Percentiles rank a stretch among this genome's conserved stretches.
Conservation (phyloP, 768 basidiomycete species). For the Macrolepiota dolichaula region DNA sequence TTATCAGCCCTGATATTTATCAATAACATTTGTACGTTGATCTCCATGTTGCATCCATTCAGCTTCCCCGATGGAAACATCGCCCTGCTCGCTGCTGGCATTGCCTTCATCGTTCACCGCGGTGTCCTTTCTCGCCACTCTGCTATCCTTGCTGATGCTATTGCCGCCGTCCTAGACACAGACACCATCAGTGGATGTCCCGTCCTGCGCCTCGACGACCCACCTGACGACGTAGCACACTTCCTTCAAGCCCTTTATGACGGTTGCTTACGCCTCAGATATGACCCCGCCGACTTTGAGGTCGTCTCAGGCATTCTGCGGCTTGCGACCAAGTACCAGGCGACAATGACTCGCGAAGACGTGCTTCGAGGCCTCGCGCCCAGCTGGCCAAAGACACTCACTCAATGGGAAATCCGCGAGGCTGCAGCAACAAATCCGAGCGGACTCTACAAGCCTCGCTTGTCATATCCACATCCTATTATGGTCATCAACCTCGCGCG, state of each 20-base stretch:
- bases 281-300: constrained; percentile 49
- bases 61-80: constrained; percentile 72
- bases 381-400: constrained; percentile 61
- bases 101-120: constrained; percentile 68
- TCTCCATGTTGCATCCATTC: constrained; percentile 36
- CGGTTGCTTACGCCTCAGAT: constrained; percentile 51
- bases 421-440: constrained; percentile 44
- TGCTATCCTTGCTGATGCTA: constrained; percentile 37
- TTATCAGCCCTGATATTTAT: too few species aligned
- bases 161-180: constrained; percentile 26
- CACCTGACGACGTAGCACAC: constrained; percentile 50
- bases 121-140: constrained; percentile 69
- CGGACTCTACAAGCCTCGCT: constrained; percentile 56
- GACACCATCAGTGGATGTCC: constrained; percentile 54
- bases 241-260: constrained; percentile 70
- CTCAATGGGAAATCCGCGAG: constrained; percentile 68
- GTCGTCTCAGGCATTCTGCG: constrained; percentile 54
- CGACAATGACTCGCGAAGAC: constrained; percentile 54
- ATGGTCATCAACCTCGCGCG: constrained; percentile 66
- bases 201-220: constrained; percentile 51
- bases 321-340: constrained; percentile 61
- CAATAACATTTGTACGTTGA: not conserved
- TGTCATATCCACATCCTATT: constrained; percentile 61
- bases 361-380: constrained; percentile 48
- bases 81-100: constrained; percentile 50